phyloP scores from a whole-genome alignment of 768 basidiomycete species.

The Termitomyces sp. region DNA sequence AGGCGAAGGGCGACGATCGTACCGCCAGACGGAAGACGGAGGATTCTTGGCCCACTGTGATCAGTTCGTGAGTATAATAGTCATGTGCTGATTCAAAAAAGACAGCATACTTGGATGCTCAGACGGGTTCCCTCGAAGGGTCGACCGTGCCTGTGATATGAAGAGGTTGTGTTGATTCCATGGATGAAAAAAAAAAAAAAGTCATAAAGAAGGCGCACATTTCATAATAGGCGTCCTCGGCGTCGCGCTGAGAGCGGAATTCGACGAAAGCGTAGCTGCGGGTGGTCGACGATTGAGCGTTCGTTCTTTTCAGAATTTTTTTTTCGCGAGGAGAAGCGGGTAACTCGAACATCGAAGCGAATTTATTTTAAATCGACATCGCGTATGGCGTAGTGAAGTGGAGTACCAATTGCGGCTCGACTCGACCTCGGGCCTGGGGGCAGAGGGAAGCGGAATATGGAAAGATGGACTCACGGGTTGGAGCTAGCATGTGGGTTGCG shows the following conservation, averaged over 20 bases:
- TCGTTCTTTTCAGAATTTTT: conserved; percentile 28
- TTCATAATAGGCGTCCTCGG: conserved; percentile 80
- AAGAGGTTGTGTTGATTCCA: not conserved
- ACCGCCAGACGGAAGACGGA: conserved; percentile 79
- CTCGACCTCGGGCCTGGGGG: conserved; percentile 24
- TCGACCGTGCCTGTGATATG: conserved; percentile 63
- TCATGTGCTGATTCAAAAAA: not conserved
- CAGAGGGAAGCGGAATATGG: conserved; percentile 16
- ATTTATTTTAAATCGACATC: conserved; percentile 2
- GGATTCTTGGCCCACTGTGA: conserved; percentile 76
- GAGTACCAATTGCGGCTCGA: conserved; percentile 18
- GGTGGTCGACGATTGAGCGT: conserved; percentile 51
- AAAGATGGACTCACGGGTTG: conserved; percentile 73
- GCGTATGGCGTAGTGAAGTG: conserved; percentile 8
- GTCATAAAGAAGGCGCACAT: conserved; percentile 44
- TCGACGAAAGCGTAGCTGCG: conserved; percentile 86
- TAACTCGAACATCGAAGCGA: conserved; percentile 12
- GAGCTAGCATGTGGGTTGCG: conserved; percentile 68
- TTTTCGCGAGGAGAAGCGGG: conserved; percentile 29
- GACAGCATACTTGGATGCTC: conserved; percentile 58
- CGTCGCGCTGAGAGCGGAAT: conserved; percentile 71
- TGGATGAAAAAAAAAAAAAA: not conserved
- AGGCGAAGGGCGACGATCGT: conserved; percentile 51
- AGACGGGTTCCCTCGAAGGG: conserved; percentile 69
- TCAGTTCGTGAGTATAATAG: not conserved